phyloP scores from a whole-genome alignment of 1,284 basidiomycete genomes.

The Pascua sp. region DNA sequence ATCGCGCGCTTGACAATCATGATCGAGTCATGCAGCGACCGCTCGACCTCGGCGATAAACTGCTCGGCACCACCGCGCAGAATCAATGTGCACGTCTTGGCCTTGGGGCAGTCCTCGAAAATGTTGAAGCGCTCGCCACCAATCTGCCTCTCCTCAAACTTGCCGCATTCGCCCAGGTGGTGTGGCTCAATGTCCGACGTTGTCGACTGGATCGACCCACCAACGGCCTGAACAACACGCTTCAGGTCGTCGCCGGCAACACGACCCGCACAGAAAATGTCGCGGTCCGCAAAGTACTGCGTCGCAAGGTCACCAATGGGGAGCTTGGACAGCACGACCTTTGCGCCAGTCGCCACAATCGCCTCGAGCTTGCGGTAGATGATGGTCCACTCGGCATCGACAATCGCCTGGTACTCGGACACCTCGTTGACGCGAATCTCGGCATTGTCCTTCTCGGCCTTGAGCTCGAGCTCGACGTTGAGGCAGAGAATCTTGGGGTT shows the following conservation, averaged over 20 bases:
- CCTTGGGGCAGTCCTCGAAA: conserved; percentile 87
- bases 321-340: conserved; percentile 95
- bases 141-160: conserved; percentile 92
- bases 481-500: conserved; percentile 88
- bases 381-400: conserved; percentile 99
- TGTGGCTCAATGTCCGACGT: conserved; percentile 86
- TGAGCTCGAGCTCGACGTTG: conserved; percentile 98
- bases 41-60: conserved; percentile 97
- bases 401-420: conserved; percentile 96
- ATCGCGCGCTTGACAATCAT: conserved; percentile 99
- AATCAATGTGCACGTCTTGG: conserved; percentile 97
- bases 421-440: conserved; percentile 97
- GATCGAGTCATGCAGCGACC: conserved; percentile 96
- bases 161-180: conserved; percentile 87
- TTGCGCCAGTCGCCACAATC: conserved; percentile 93
- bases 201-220: conserved; percentile 91
- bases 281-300: conserved; percentile 98
- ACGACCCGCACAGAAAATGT: conserved; percentile 98
- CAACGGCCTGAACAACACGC: conserved; percentile 92
- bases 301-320: conserved; percentile 98
- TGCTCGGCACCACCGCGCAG: conserved; percentile 97
- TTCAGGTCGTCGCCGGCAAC: conserved; percentile 88
- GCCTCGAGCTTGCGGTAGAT: conserved; percentile 97
- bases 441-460: conserved; percentile 99
- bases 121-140: conserved; percentile 97